Evolutionary conservation across 306 rosid genomes (phyloP), one percentile per base, ranked within the genome.

Genomic region (Gastrolobium bilobum): DNA sequence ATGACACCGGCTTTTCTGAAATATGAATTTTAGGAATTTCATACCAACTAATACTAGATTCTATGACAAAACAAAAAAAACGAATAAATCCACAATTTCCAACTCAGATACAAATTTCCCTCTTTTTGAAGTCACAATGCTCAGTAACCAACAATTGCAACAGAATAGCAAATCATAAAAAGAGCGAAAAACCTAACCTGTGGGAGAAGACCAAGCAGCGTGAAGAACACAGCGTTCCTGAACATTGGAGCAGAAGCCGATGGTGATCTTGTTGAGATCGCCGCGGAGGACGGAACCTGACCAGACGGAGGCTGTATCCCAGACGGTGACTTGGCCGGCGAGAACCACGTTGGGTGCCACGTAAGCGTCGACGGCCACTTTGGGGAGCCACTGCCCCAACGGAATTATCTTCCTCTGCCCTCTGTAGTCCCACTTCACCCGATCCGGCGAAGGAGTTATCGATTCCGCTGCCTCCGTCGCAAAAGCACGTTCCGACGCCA

Each of bases 271-370:
- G 75, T 96, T 96, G 84, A 96, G 98, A 90, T 96, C 98, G 61
- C 99, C 99, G 5, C 99, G 97, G 62, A 93, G 96, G 38, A 96
- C 98, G 10, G 91, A 80, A 6, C 99, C 97, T 1, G 98, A 85
- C 99, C 99, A 96, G 10, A 96, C 96, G 40, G 99, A 93, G 77
- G 99, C 93, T 2, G 94, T 98, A 51, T 96, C 99, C 79, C 82
- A 83, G 8, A 96, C 90, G 39, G 91, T 92, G 75, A 96, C 99
- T 87, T 96, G 99, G 31, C 99, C 98, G 8, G 97, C 97, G 58
- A 96, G 93, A 52, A 96, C 97, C 10, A 96, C 99, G 65, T 96
- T 96, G 4, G 99, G 99, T 0, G 99, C 97, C 78, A 96, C 99
- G 87, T 91, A 96, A 81, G 99, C 99, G 57, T 93, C 99, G 67